Conservation (phyloP, 768 basidiomycete species). For the Tephrocybe sp. region DNA sequence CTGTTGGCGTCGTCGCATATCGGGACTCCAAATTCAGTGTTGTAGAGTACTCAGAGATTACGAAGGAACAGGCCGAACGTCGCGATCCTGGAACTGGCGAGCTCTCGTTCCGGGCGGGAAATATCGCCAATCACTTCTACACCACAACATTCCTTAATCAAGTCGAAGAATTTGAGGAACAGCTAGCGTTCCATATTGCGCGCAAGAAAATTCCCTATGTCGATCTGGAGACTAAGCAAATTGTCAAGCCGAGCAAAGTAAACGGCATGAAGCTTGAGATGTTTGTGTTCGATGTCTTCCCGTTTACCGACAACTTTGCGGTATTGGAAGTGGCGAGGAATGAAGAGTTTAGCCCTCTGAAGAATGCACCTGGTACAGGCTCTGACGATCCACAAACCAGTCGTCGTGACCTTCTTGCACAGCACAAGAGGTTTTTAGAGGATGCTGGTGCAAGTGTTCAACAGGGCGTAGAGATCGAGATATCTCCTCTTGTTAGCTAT, state of each 20-base stretch:
- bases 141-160: constrained; percentile 78
- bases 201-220: constrained; percentile 94
- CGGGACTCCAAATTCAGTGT: constrained; percentile 85
- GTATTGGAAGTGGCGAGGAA: constrained; percentile 85
- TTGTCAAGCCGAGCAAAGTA: constrained; percentile 79
- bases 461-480: constrained; percentile 82
- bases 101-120: constrained; percentile 88
- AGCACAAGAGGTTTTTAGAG: constrained; percentile 84
- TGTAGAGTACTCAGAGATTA: constrained; percentile 97
- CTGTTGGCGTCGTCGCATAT: constrained; percentile 91
- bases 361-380: constrained; percentile 93
- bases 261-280: constrained; percentile 99
- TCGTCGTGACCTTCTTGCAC: constrained; percentile 81
- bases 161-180: constrained; percentile 78
- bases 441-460: constrained; percentile 69
- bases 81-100: constrained; percentile 68
- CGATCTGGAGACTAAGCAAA: constrained; percentile 63
- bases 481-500: constrained; percentile 86
- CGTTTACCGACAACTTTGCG: constrained; percentile 76
- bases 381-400: constrained; percentile 91
- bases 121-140: constrained; percentile 99
- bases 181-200: constrained; percentile 96
- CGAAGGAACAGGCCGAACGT: constrained; percentile 79
- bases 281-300: constrained; percentile 99
- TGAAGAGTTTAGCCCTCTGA: constrained; percentile 95